A percentile compares a stretch with the other conserved stretches of the same genome.
Conservation (phyloP, 164 flowering plant species). For the Umbilicus rupestris region DNA sequence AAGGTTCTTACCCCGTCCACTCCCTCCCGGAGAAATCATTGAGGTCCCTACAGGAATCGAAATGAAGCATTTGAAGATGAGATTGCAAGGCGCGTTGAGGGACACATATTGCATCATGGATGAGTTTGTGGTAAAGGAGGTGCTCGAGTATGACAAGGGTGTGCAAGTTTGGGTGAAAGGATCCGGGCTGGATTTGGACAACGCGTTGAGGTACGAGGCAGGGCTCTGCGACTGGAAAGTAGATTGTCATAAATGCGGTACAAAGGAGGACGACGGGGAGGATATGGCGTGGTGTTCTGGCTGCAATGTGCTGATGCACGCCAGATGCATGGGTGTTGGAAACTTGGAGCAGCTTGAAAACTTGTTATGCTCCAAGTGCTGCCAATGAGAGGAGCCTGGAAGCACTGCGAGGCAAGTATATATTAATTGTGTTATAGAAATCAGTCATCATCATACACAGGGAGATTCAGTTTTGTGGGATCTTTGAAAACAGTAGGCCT, state of each 20-base stretch:
- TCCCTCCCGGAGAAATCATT: conserved; percentile 10
- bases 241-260: conserved; percentile 1
- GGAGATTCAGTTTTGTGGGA: too few species aligned
- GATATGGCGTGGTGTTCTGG: conserved; percentile 7
- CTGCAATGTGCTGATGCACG: conserved; percentile 10
- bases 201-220: conserved; percentile 5
- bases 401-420: not conserved
- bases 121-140: conserved; percentile 1
- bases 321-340: conserved; percentile 6
- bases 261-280: conserved; percentile 12
- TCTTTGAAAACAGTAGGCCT: too few species aligned
- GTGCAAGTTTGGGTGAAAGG: conserved; percentile 12
- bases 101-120: conserved; percentile 14
- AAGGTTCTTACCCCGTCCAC: conserved; percentile 6
- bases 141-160: conserved; percentile 3
- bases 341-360: not conserved
- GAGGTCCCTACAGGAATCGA: conserved; percentile 1
- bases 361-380: not conserved
- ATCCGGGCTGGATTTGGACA: conserved; percentile 4
- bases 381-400: not conserved
- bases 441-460: not conserved
- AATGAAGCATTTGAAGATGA: conserved; percentile 1
- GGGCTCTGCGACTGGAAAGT: conserved; percentile 10
- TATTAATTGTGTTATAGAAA: not conserved
- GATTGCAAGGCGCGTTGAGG: conserved; percentile 6